Conservation (phyloP, 768 basidiomycete genomes). For the Lactarius hengduanensis region DNA sequence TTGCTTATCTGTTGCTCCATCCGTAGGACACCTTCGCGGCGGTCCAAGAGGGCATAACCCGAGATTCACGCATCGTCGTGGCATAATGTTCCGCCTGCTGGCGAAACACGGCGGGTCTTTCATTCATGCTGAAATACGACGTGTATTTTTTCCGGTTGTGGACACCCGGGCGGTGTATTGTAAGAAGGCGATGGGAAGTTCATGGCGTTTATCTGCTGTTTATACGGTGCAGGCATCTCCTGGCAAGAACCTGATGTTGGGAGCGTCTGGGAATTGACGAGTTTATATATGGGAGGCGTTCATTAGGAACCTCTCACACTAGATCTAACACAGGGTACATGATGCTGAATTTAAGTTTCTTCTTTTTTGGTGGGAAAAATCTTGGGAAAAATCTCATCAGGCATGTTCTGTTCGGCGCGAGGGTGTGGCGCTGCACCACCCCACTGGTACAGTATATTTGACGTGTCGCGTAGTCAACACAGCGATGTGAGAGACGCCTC, state of each 20-base stretch:
- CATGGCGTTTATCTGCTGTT: slow-evolving; percentile 2
- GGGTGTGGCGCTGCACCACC: too few species aligned
- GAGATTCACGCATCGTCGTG: background rate
- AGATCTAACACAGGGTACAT: background rate
- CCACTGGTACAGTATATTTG: too few species aligned
- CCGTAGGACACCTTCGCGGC: slow-evolving; percentile 16
- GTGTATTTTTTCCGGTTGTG: slow-evolving; percentile 17
- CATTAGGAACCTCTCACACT: background rate
- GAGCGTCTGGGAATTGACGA: background rate
- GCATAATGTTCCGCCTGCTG: background rate
- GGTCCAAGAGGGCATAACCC: slow-evolving; percentile 15
- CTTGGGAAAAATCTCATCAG: too few species aligned
- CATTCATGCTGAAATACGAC: background rate
- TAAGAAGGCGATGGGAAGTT: slow-evolving; percentile 8
- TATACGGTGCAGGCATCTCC: background rate
- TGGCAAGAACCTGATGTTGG: too few species aligned
- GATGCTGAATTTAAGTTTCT: background rate
- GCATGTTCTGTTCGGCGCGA: too few species aligned
- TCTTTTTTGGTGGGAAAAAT: background rate
- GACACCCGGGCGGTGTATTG: slow-evolving; percentile 15
- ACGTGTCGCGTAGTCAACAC: too few species aligned
- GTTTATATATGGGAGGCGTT: background rate
- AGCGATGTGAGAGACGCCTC: too few species aligned
- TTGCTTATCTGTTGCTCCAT: background rate
- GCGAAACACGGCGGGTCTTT: background rate